Evolutionary conservation across 768 basidiomycete species (phyloP).

Genomic region (Lactarius trivialis): DNA sequence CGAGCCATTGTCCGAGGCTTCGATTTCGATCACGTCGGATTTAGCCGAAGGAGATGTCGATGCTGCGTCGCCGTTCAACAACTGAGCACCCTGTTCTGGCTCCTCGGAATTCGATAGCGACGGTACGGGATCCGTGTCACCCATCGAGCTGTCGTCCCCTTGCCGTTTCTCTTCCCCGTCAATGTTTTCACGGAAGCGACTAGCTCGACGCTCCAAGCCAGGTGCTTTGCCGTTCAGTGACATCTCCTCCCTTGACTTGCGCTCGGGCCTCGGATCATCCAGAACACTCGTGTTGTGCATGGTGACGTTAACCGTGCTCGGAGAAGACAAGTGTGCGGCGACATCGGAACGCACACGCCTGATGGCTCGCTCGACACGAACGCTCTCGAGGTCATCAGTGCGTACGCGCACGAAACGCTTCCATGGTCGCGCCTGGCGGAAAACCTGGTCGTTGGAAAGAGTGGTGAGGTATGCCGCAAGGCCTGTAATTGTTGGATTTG

Average conservation of each 20-base stretch:
- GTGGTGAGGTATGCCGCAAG: conserved; percentile 78
- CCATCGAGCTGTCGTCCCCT: conserved; percentile 11
- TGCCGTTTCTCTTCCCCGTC: conserved; percentile 25
- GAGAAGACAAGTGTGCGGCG: conserved; percentile 55
- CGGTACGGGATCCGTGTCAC: conserved; percentile 5
- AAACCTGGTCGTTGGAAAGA: conserved; percentile 55
- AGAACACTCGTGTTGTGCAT: conserved; percentile 18
- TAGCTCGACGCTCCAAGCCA: conserved; percentile 2
- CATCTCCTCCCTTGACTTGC: conserved; percentile 2
- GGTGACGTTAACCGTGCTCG: conserved; percentile 21
- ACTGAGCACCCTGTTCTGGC: not conserved
- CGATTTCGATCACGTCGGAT: conserved; percentile 18
- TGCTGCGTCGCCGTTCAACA: conserved; percentile 14
- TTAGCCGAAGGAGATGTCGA: conserved; percentile 23
- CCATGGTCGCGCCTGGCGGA: conserved; percentile 69
- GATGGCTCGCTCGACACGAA: conserved; percentile 79
- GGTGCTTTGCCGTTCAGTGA: not conserved
- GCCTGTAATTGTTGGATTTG: conserved; percentile 39
- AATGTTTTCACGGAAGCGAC: conserved; percentile 24
- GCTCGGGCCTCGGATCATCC: conserved; percentile 14
- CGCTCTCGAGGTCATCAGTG: conserved; percentile 83
- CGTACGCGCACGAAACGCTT: conserved; percentile 81
- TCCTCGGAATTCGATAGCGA: conserved; percentile 18
- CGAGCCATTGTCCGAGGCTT: conserved; percentile 13
- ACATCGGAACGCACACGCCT: conserved; percentile 83